Base-by-base conservation (phyloP, 2,329 filamentous ascomycete species). In the Fusarium coicis region DNA sequence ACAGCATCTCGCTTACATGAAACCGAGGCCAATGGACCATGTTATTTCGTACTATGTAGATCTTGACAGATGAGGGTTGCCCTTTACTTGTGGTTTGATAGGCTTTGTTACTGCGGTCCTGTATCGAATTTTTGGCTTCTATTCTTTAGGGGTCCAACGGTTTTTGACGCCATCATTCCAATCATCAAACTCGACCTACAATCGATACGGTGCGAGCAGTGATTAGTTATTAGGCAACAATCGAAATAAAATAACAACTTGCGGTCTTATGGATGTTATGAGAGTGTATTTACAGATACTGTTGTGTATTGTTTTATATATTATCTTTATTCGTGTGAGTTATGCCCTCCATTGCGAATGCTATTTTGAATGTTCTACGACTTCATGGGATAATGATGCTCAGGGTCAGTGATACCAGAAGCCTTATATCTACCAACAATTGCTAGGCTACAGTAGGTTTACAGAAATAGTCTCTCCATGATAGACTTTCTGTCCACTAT, bases 81-180 rank as follows among this genome's bases (percentile, higher is more conserved):
- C 2, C 9, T 28, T 28, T 43, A 18, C 23, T 54, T 39, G 23
- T 21, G 8, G 3, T 7, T 39, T 39, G 18, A 5, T 53, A 14
- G 23, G 6, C 7, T 15, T 26, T 26, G 6, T 39, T n/a, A 37
- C 19, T n/a, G 14, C 19, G n/a, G 18, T 5, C 32, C 16, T 30
- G 15, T 36, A 8, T 21, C 7, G 9, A 37, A 10, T 15, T 28
- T 5, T 40, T 30, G 10, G 23, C 15, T 37, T 16, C 15, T 23
- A 15, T n/a, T 19, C 9, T 15, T 8, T 37, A 32, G 21, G 30
- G 23, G 23, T 11, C 15, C 4, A 68, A 52, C 43, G 64, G 50
- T 52, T 46, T 34, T 21, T 15, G n/a, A 55, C 39, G 44, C 56
- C 56, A 34, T 49, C 49, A 68, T 68, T 68, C 57, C 64, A 46